Conservation (phyloP, 2,329 filamentous ascomycete genomes). For the Bipolaris bicolor region DNA sequence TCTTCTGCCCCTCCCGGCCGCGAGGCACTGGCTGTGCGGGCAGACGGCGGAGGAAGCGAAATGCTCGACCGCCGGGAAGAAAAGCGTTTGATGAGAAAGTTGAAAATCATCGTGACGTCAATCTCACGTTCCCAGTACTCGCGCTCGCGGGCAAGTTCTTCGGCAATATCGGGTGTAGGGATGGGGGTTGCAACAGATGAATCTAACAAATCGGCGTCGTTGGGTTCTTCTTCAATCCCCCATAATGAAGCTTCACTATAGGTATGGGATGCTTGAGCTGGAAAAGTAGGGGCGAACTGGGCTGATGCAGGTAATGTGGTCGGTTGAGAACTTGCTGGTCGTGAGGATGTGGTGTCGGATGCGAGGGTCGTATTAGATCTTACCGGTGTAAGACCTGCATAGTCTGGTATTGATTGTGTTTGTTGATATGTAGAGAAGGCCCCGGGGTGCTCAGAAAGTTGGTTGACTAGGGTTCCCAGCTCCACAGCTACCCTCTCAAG, state of each 20-base stretch:
- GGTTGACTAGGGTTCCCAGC: slow-evolving; percentile 80
- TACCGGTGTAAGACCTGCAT: slow-evolving; percentile 75
- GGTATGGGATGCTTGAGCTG: slow-evolving; percentile 38
- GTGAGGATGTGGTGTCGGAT: slow-evolving; percentile 34
- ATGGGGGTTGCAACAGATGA: slow-evolving; percentile 43
- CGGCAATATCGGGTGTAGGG: slow-evolving; percentile 29
- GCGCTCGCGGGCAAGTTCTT: slow-evolving; percentile 55
- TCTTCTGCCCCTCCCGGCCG: slow-evolving; percentile 34
- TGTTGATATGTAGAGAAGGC: slow-evolving; percentile 83
- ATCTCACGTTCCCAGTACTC: slow-evolving; percentile 95
- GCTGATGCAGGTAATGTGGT: slow-evolving; percentile 44
- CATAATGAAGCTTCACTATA: slow-evolving; percentile 64
- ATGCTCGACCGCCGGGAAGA: slow-evolving; percentile 43
- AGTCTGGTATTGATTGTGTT: slow-evolving; percentile 66
- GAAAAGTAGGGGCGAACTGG: slow-evolving; percentile 58
- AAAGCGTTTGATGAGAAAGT: slow-evolving; percentile 58
- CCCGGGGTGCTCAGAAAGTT: slow-evolving; percentile 83
- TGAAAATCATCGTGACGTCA: slow-evolving; percentile 89
- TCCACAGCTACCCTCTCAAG: slow-evolving; percentile 86
- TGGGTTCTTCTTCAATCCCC: slow-evolving; percentile 69
- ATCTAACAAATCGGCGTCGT: slow-evolving; percentile 54
- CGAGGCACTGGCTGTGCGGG: not conserved
- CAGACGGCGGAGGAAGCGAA: slow-evolving; percentile 19
- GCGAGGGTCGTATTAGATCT: slow-evolving; percentile 26
- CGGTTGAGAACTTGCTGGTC: slow-evolving; percentile 36